These are phyloP conservation scores for Teunomyces barrocoloradensis DNA, from an alignment of 805 yeast genomes.

Conservation along the genomic window DNA sequence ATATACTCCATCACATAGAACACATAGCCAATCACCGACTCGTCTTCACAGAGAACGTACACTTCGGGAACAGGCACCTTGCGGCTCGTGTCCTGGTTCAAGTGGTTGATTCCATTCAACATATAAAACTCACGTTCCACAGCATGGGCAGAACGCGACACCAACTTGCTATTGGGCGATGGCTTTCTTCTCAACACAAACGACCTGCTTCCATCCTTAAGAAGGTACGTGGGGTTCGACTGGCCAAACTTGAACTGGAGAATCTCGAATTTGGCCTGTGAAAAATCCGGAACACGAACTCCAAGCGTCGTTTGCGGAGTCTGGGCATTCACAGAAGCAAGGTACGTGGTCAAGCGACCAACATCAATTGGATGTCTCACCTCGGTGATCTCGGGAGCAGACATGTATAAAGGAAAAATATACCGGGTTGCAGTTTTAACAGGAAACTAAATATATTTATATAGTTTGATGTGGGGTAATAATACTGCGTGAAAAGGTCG, in stretches of 20 bases:
- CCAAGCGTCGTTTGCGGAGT: slow-evolving; percentile 22
- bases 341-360: slow-evolving; percentile 20
- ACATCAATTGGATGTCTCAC: slow-evolving; percentile 35
- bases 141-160: slow-evolving; percentile 58
- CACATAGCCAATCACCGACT: slow-evolving; percentile 49
- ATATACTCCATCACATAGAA: slow-evolving; percentile 62
- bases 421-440: too few species aligned
- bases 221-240: slow-evolving; percentile 59
- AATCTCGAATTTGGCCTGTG: slow-evolving; percentile 22
- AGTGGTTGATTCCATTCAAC: slow-evolving; percentile 37
- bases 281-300: slow-evolving; percentile 14
- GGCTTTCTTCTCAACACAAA: slow-evolving; percentile 60
- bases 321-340: slow-evolving; percentile 9
- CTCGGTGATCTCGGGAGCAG: slow-evolving; percentile 25
- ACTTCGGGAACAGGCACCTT: slow-evolving; percentile 57
- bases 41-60: slow-evolving; percentile 54
- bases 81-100: slow-evolving; percentile 14
- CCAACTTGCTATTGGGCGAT: slow-evolving; percentile 44
- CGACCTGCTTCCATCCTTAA: slow-evolving; percentile 36
- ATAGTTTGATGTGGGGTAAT: slow-evolving; percentile 4
- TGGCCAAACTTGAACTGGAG: slow-evolving; percentile 63
- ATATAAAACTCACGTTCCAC: slow-evolving; percentile 60
- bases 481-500: not conserved
- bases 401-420: slow-evolving; percentile 5
- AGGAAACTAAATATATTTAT: not conserved